phyloP scores from a whole-genome alignment of 495 filamentous ascomycete species.

The Parathielavia hyrcaniae region DNA sequence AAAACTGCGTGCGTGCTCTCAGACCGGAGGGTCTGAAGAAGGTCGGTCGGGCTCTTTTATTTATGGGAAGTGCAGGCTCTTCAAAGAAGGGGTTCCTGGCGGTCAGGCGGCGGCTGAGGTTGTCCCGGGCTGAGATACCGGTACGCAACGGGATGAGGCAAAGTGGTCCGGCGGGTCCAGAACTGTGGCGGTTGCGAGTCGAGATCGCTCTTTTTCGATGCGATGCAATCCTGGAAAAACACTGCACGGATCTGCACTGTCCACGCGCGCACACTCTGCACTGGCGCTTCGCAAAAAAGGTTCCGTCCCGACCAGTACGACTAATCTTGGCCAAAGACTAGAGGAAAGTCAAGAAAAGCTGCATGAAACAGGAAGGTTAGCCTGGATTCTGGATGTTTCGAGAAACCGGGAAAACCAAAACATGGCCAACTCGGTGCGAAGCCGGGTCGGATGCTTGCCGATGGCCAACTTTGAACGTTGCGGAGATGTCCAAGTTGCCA shows the following conservation, averaged over 20 bases:
- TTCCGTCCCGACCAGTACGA: constrained; percentile 5
- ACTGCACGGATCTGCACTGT: constrained; percentile 7
- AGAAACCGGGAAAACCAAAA: neutral
- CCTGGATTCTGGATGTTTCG: constrained; percentile 1
- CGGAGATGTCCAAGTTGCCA: too few species aligned
- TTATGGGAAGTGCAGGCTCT: constrained; percentile 16
- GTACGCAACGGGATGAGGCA: constrained; percentile 28
- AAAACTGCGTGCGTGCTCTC: constrained; percentile 29
- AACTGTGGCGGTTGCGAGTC: constrained; percentile 29
- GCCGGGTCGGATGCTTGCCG: neutral
- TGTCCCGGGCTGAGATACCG: constrained; percentile 12
- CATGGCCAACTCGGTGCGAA: too few species aligned
- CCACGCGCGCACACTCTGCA: constrained; percentile 11
- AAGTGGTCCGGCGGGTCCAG: constrained; percentile 22
- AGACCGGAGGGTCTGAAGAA: constrained; percentile 18
- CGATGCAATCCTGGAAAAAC: constrained; percentile 7
- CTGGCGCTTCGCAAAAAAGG: constrained; percentile 5
- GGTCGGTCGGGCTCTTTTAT: constrained; percentile 29
- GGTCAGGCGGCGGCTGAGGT: constrained; percentile 1
- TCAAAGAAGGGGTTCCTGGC: constrained; percentile 8
- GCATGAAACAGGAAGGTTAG: neutral
- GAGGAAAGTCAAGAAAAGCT: constrained; percentile 1
- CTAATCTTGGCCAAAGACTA: neutral
- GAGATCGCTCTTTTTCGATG: constrained; percentile 26
- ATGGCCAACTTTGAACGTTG: too few species aligned